These are phyloP conservation scores for Penicillium ochrochloron DNA, from an alignment of 495 filamentous ascomycete genomes.

Conservation along the genomic window DNA sequence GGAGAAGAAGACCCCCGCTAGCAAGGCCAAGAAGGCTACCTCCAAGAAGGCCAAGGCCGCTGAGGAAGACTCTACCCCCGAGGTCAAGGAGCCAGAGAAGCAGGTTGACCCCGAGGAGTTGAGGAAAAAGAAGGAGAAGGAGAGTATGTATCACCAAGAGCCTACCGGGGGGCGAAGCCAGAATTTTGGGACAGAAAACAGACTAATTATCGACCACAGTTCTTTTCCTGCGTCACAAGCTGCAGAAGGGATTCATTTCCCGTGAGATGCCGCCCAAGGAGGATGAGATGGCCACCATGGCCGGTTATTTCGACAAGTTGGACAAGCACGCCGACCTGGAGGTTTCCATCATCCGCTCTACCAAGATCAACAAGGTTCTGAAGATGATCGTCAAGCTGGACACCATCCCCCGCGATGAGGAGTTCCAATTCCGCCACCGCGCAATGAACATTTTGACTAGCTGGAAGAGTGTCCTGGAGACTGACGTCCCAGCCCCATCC, in stretches of 20 bases:
- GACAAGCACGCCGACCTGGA: conserved; percentile 81
- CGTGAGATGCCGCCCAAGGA: conserved; percentile 79
- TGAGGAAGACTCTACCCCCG: conserved; percentile 43
- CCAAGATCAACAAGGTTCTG: conserved; percentile 94
- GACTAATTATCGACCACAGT: conserved; percentile 50
- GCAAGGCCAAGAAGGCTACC: conserved; percentile 62
- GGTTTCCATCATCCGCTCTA: conserved; percentile 77
- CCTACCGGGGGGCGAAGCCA: background rate
- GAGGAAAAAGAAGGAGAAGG: conserved; percentile 68
- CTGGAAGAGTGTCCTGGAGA: conserved; percentile 81
- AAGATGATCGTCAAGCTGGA: conserved; percentile 85
- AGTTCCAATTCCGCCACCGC: conserved; percentile 81
- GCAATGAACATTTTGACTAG: conserved; percentile 72
- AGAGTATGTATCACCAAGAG: conserved; percentile 51
- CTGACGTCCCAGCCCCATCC: conserved; percentile 49
- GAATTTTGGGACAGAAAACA: background rate
- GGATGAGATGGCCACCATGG: conserved; percentile 87
- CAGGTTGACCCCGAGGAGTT: conserved; percentile 62
- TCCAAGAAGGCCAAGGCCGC: conserved; percentile 48
- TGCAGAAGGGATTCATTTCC: conserved; percentile 88
- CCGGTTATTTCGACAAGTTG: conserved; percentile 75
- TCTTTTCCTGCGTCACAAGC: conserved; percentile 82
- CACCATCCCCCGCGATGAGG: conserved; percentile 80
- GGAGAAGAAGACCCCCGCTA: conserved; percentile 58
- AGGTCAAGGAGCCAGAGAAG: conserved; percentile 58